Evolutionary conservation across 495 filamentous ascomycete species (phyloP), one percentile per base, ranked within the genome.

Genomic region (Aspergillus carlsbadensis): DNA sequence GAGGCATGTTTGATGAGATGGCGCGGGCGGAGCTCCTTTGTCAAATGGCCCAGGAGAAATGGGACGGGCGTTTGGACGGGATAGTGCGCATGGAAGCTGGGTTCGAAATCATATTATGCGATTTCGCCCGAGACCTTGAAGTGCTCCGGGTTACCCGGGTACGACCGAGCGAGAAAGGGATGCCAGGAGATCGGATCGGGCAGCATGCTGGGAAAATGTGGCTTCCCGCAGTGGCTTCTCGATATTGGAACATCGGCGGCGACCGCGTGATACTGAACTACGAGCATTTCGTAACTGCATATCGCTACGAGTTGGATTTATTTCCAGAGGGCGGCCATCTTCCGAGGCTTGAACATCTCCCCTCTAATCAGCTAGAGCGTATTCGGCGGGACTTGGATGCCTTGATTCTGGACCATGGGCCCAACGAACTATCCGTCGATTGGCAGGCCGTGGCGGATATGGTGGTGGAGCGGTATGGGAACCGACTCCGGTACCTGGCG

Each of bases 41-140:
- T 61, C 63, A 64, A 8, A 62, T 86, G 33, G 75, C 74, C 0
- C 49, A 63, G 11, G 65, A 69, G 5, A 51, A 74, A 10, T 86
- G 78, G 79, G 68, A 75, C 0, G 73, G 61, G 33, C 70, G 71
- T 0, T 73, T 87, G 37, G 79, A 87, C 46, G 86, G 86, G 0
- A 59, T 88, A 17, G 59, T 89, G 1, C 78, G 85, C 14, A 87
- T 87, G 82, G 86, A 89, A 57, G 80, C 79, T 24, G 86, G 86
- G 0, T 88, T 88, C 50, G 86, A 88, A 66, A 70, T 89, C 37
- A 86, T 89, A 42, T 68, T 86, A n/a, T 89, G 86, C 65, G 65
- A 82, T 31, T 88, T 88, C 52, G 67, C 68, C 39, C 65, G 79
- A 15, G 70, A 71, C 46, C 35, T 74, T 17, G 66, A 76, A 21